A percentile compares a stretch with the other conserved stretches of the same genome.
Evolutionary conservation across 306 rosid genomes (phyloP).

Genomic region (Albizia julibrissin): DNA sequence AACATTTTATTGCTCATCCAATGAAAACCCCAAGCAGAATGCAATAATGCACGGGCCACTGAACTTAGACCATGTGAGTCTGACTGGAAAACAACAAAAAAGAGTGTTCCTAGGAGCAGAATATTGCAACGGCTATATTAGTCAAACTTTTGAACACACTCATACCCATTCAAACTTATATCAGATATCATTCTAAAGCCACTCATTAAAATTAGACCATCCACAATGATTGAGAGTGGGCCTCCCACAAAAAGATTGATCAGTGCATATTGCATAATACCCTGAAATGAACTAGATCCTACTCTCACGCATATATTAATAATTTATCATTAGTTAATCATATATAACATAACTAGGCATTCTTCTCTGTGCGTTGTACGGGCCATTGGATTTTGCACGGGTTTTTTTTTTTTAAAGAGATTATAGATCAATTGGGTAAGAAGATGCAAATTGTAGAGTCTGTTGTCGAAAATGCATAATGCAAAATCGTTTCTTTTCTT

Average conservation of each 20-base stretch:
- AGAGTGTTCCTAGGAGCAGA: background rate
- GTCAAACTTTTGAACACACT: background rate
- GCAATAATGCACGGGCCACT: background rate
- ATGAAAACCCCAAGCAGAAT: background rate
- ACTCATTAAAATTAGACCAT: background rate
- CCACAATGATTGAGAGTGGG: background rate
- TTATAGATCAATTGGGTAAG: too few species aligned
- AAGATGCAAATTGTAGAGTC: too few species aligned
- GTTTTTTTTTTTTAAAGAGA: too few species aligned
- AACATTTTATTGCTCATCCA: background rate
- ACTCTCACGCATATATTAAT: background rate
- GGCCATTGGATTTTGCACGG: too few species aligned
- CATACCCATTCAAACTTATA: background rate
- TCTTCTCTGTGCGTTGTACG: too few species aligned
- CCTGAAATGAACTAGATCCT: background rate
- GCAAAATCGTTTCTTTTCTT: too few species aligned
- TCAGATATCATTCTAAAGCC: background rate
- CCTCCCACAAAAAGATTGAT: background rate
- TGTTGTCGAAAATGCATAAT: too few species aligned
- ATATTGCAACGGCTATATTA: constrained; percentile 1
- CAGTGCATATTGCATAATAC: background rate
- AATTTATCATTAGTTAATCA: too few species aligned
- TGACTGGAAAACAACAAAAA: background rate
- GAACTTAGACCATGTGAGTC: background rate
- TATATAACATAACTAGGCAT: too few species aligned